Evolutionary conservation across 208 protist species (phyloP).

Genomic region (Trypanosoma cruzi): DNA sequence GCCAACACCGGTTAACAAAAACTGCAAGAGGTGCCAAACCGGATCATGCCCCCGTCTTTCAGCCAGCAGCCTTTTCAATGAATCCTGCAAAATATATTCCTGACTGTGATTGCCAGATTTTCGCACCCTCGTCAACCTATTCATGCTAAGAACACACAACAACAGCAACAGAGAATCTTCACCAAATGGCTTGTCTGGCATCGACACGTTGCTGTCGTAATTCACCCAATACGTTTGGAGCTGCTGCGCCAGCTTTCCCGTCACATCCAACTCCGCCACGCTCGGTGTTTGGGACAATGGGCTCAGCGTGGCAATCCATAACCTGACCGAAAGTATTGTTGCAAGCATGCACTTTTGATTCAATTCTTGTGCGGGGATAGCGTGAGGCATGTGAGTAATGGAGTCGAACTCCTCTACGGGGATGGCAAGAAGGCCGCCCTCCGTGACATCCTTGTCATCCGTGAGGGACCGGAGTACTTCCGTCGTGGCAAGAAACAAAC

Average conservation of each 20-base stretch:
- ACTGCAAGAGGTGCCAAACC: slow-evolving; percentile 13
- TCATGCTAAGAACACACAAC: slow-evolving; percentile 36
- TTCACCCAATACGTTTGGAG: slow-evolving; percentile 13
- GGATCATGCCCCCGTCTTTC: slow-evolving; percentile 19
- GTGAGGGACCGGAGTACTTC: slow-evolving; percentile 24
- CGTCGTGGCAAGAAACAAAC: slow-evolving; percentile 34
- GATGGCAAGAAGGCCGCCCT: slow-evolving; percentile 18
- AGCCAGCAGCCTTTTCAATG: not conserved
- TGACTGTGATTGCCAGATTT: not conserved
- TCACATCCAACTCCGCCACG: slow-evolving; percentile 1
- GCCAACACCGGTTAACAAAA: slow-evolving; percentile 11
- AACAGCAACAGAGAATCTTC: slow-evolving; percentile 61
- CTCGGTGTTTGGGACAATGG: not conserved
- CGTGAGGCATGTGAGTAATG: slow-evolving; percentile 1
- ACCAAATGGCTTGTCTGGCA: slow-evolving; percentile 28
- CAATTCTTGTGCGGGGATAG: slow-evolving; percentile 6
- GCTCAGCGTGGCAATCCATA: slow-evolving; percentile 24
- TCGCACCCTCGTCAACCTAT: slow-evolving; percentile 1
- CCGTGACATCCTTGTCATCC: not conserved
- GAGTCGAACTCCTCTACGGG: slow-evolving; percentile 32
- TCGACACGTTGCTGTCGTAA: not conserved
- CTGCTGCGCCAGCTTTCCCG: slow-evolving; percentile 18
- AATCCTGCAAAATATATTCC: not conserved
- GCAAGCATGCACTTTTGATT: slow-evolving; percentile 1
- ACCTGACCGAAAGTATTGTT: slow-evolving; percentile 20